These are phyloP conservation scores for Trametopsis cervina DNA, from an alignment of 768 basidiomycete species.

Conservation along the genomic window DNA sequence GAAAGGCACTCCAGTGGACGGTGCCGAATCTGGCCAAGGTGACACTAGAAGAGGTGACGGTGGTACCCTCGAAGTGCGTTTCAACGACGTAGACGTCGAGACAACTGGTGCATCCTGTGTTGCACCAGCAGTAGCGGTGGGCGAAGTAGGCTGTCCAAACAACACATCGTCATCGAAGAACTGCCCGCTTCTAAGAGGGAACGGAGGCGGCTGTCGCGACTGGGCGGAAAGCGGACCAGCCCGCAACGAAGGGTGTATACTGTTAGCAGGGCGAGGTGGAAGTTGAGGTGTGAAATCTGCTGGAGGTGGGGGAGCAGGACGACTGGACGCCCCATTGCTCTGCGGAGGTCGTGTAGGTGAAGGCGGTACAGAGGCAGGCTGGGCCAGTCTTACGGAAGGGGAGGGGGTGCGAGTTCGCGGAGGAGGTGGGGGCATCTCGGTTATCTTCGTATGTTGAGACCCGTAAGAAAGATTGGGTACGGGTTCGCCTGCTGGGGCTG, in stretches of 20 bases:
- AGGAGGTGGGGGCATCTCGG: slow-evolving; percentile 36
- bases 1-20: not conserved
- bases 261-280: slow-evolving; percentile 59
- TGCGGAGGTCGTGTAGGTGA: slow-evolving; percentile 2
- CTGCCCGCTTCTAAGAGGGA: slow-evolving; percentile 18
- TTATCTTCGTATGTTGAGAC: slow-evolving; percentile 61
- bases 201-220: slow-evolving; percentile 34
- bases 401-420: slow-evolving; percentile 15
- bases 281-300: slow-evolving; percentile 73
- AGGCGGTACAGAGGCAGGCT: not conserved
- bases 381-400: slow-evolving; percentile 15
- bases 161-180: slow-evolving; percentile 21
- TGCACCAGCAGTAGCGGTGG: slow-evolving; percentile 5
- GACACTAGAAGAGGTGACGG: slow-evolving; percentile 8
- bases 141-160: too few relatives aligned
- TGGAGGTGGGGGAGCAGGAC: slow-evolving; percentile 8
- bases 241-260: slow-evolving; percentile 74
- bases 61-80: not conserved
- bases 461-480: slow-evolving; percentile 55
- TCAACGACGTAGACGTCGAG: slow-evolving; percentile 5
- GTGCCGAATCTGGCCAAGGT: slow-evolving; percentile 14
- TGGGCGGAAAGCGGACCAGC: slow-evolving; percentile 36
- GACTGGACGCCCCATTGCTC: not conserved
- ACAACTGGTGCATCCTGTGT: slow-evolving; percentile 3
- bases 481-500: slow-evolving; percentile 62